phyloP scores from a whole-genome alignment of 2,329 filamentous ascomycete species.

The Aspergillus novofumigatus region DNA sequence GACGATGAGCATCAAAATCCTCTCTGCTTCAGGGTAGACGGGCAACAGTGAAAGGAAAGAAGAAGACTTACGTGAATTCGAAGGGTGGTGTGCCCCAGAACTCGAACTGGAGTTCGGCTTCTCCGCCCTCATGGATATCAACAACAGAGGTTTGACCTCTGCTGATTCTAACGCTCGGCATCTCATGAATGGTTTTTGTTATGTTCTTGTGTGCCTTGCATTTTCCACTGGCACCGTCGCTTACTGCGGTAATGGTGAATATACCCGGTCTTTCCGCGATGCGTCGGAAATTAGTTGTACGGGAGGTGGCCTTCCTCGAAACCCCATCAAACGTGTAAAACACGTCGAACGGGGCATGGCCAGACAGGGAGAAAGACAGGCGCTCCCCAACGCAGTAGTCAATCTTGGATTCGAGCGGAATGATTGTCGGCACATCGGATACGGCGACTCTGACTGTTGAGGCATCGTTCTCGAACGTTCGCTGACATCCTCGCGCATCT shows the following conservation, averaged over 20 bases:
- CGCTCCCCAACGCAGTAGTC: slow-evolving; percentile 97
- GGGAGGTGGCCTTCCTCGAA: slow-evolving; percentile 67
- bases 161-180: slow-evolving; percentile 87
- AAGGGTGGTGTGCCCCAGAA: slow-evolving; percentile 96
- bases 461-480: slow-evolving; percentile 65
- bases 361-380: slow-evolving; percentile 85
- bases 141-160: slow-evolving; percentile 75
- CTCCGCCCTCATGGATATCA: slow-evolving; percentile 94
- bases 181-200: slow-evolving; percentile 79
- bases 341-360: slow-evolving; percentile 87
- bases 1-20: neutral
- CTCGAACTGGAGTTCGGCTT: slow-evolving; percentile 88
- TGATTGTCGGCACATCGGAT: slow-evolving; percentile 87
- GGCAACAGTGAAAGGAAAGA: neutral
- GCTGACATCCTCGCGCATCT: slow-evolving; percentile 81
- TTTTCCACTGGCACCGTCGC: slow-evolving; percentile 76
- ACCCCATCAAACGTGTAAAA: slow-evolving; percentile 83
- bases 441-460: slow-evolving; percentile 86
- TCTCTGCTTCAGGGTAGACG: neutral
- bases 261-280: slow-evolving; percentile 87
- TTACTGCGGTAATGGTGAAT: slow-evolving; percentile 81
- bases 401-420: slow-evolving; percentile 73
- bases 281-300: slow-evolving; percentile 80
- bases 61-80: slow-evolving; percentile 69
- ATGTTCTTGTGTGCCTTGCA: slow-evolving; percentile 78